These are phyloP conservation scores for Tulasnella sp. DNA, from an alignment of 768 basidiomycete species.

Conservation along the genomic window DNA sequence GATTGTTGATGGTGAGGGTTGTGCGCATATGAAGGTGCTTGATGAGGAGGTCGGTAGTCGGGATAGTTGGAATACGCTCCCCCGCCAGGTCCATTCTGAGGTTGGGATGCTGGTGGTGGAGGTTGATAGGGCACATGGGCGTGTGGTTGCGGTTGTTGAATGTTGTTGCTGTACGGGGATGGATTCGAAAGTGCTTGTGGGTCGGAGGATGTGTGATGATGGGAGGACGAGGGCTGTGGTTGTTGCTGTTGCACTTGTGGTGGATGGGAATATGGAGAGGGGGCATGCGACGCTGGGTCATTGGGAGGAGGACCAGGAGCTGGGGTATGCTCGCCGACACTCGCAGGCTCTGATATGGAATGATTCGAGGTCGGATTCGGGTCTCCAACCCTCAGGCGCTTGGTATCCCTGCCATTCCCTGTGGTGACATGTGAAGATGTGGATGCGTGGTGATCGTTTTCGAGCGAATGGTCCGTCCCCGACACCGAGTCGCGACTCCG, in stretches of 20 bases:
- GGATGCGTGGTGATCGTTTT: neutral
- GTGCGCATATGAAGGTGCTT: neutral
- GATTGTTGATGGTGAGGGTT: neutral
- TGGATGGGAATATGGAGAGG: neutral
- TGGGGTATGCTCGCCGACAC: neutral
- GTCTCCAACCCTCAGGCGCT: slow-evolving; percentile 7
- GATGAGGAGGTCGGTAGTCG: neutral
- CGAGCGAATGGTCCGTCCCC: neutral
- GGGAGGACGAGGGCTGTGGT: neutral
- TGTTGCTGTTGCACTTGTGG: slow-evolving; percentile 4
- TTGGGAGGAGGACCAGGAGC: slow-evolving; percentile 3
- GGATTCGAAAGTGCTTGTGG: slow-evolving; percentile 4
- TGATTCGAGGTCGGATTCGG: neutral
- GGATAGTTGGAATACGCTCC: slow-evolving; percentile 5
- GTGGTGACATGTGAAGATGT: neutral
- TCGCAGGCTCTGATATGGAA: too few species aligned
- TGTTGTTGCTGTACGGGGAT: neutral
- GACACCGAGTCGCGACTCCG: slow-evolving; percentile 4
- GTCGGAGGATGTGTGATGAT: slow-evolving; percentile 2
- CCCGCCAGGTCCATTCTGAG: neutral
- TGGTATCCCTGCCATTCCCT: slow-evolving; percentile 6
- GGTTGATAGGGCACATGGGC: neutral
- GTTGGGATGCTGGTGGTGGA: slow-evolving; percentile 4
- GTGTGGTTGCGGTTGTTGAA: slow-evolving; percentile 3
- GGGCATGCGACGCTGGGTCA: neutral